Evolutionary conservation across 768 basidiomycete species (phyloP), one percentile per base, ranked within the genome.

Genomic region (Psilocybe tampanensis): DNA sequence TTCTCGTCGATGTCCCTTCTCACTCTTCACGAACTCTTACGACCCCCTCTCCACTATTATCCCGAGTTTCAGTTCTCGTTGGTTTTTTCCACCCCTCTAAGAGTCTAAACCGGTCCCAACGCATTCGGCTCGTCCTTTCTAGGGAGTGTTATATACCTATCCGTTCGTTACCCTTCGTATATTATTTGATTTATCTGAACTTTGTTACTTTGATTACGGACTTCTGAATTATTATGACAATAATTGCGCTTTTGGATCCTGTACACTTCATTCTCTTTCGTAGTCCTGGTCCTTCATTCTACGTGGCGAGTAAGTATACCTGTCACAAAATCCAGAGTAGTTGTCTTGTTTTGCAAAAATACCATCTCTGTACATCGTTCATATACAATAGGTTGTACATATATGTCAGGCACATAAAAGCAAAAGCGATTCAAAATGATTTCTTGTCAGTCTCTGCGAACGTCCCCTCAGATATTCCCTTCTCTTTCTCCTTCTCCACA

Each of bases 111-210:
- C 22, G 29, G 29, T 29, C 29, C 29, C 29, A 29, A 29, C 9
- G 5, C 29, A 29, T 21, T 21, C 21, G 43, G 21, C 42, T 23
- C 41, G 41, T 42, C 15, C 36, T 52, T 42, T 19, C 2, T 34
- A 8, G 13, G 21, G 26, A 24, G 47, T 39, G 24, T 12, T 18
- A 52, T 29, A 55, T 55, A 63, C 56, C 55, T 48, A 48, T 47
- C 54, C 62, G 44, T 56, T 63, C 62, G 22, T 63, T 63, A 57
- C 47, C 50, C 45, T n/a, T 39, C 36, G 36, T 39, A 39, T 39
- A 39, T 39, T 3, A 6, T 39, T 8, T 13, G 12, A n/a, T n/a
- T n/a, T 39, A 39, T 39, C 36, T 39, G 36, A 13, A 39, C 36
- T 39, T 39, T 39, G n/a, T 29, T 29, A 29, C 29, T 39, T 13